phyloP scores from a whole-genome alignment of 139 green algal genomes.

The Mesostigma viride region DNA sequence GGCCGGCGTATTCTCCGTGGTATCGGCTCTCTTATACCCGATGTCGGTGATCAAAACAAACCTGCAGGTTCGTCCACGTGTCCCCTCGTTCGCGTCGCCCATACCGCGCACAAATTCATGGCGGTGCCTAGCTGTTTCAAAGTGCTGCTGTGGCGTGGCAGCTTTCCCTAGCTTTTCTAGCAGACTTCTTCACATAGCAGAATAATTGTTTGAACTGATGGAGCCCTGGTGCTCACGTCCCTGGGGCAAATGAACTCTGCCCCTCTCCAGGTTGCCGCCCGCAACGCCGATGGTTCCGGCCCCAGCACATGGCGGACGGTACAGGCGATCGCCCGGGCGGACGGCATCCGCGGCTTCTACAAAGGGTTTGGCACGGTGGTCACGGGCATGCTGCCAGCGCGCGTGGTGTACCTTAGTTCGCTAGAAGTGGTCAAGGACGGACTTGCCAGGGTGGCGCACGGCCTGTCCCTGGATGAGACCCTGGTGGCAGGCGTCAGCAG shows the following conservation, averaged over 20 bases:
- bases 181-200: too few species aligned
- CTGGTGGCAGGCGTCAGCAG: constrained; percentile 28
- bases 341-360: constrained; percentile 78
- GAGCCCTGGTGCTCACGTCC: too few species aligned
- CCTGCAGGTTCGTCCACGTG: too few species aligned
- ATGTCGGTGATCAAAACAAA: constrained; percentile 85
- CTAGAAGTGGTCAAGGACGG: constrained; percentile 55
- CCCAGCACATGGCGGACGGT: not conserved
- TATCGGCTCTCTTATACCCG: constrained; percentile 72
- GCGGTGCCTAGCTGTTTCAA: too few species aligned
- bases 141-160: not conserved
- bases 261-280: too few species aligned
- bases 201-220: too few species aligned
- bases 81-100: too few species aligned
- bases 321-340: constrained; percentile 45
- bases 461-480: constrained; percentile 32
- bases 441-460: constrained; percentile 16
- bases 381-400: constrained; percentile 28
- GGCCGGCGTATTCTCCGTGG: constrained; percentile 58
- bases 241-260: too few species aligned
- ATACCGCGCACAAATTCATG: not conserved
- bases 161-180: too few species aligned
- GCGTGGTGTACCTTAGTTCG: constrained; percentile 58
- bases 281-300: not conserved
- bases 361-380: constrained; percentile 39